Conservation (phyloP, 495 filamentous ascomycete species). For the Talaromyces nanjingensis region DNA sequence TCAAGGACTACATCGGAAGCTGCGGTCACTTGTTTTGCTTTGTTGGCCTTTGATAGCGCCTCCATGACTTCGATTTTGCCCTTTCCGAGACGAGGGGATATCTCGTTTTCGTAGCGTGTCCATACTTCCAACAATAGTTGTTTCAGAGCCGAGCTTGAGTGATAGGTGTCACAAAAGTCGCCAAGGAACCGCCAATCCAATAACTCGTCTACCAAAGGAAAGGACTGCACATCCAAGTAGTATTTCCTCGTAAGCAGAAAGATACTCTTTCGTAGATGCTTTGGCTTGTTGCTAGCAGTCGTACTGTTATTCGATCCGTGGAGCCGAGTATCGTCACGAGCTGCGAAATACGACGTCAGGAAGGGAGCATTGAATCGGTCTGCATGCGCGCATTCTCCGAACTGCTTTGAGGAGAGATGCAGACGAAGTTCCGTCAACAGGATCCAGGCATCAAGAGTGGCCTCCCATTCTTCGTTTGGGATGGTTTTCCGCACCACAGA, state of each 20-base stretch:
- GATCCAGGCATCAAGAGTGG: constrained; percentile 72
- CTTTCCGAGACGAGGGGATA: constrained; percentile 35
- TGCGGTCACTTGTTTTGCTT: constrained; percentile 30
- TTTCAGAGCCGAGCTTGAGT: constrained; percentile 30
- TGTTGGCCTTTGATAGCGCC: constrained; percentile 24
- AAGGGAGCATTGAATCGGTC: constrained; percentile 54
- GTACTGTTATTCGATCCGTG: constrained; percentile 16
- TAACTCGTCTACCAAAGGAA: constrained; percentile 18
- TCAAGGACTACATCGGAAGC: constrained; percentile 23
- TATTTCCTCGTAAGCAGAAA: constrained; percentile 53
- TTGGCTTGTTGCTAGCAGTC: constrained; percentile 34
- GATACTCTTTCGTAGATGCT: constrained; percentile 48
- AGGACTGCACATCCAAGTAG: constrained; percentile 18
- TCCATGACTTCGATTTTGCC: constrained; percentile 40
- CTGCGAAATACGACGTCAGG: constrained; percentile 52
- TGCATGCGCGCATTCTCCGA: constrained; percentile 37
- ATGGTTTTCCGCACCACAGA: constrained; percentile 58
- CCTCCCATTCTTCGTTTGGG: constrained; percentile 65
- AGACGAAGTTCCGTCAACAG: constrained; percentile 57
- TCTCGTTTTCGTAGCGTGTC: constrained; percentile 27
- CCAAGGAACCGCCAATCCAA: constrained; percentile 34
- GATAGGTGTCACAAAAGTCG: constrained; percentile 33
- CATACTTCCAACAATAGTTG: constrained; percentile 37
- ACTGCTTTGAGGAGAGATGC: constrained; percentile 44
- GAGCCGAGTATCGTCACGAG: constrained; percentile 17